Evolutionary conservation across 805 yeast species (phyloP), one percentile per base, ranked within the genome.

Genomic region (Saccharomycopsis schoenii): DNA sequence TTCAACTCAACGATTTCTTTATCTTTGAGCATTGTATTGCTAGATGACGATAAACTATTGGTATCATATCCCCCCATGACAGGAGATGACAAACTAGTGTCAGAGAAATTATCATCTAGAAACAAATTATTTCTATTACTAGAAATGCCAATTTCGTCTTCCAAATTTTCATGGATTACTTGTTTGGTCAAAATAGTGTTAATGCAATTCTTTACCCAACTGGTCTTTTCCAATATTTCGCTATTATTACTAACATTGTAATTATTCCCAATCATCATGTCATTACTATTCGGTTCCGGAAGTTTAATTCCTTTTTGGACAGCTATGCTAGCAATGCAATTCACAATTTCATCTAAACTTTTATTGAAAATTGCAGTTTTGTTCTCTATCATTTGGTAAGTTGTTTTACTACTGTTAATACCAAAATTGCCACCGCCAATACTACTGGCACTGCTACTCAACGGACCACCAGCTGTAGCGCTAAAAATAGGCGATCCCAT

Each of bases 1-100:
- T 71, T 75, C 65, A 76, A 77, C 77, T 41, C 72, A 65, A 19
- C 74, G 34, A 17, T 65, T 58, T 60, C 59, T 41, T 39, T 61
- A 12, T 47, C 34, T 25, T 47, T 47, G 21, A 24, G 52, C 52
- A 24, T 19, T 6, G 25, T 2, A 43, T 19, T 21, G 15, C 15
- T n/a, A 8, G 21, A 9, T 39, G 42, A 24, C 17, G 41, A 15
- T 19, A 10, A 21, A 29, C 11, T 34, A 17, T 37, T 39, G 17
- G 37, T 60, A 41, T 57, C 50, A 25, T 47, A 25, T 15, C 62
- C 60, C 21, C 58, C 56, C 17, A 60, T 52, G 19, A 40, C 58
- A 42, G 37, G 51, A 4, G 52, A 29, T 10, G 57, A 50, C 14
- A 57, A 51, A 50, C 64, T 62, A 8, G 62, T 57, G 14, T 61